phyloP scores from a whole-genome alignment of 768 basidiomycete species.

The Albatrellus ellisii region DNA sequence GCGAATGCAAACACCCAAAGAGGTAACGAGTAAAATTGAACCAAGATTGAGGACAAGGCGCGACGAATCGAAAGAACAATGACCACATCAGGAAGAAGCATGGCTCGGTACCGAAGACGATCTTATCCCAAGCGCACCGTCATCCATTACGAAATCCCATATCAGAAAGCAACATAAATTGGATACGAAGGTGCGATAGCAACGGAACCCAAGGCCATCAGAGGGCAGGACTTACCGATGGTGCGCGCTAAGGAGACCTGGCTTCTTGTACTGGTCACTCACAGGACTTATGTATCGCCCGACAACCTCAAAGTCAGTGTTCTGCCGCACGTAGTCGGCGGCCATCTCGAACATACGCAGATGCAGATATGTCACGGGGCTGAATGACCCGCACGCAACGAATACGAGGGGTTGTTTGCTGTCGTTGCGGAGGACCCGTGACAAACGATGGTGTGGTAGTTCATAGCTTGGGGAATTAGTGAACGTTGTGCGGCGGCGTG shows the following conservation, averaged over 20 bases:
- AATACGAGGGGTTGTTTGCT: conserved; percentile 80
- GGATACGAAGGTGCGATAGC: too few species aligned
- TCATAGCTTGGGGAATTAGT: conserved; percentile 53
- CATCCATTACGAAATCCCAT: too few species aligned
- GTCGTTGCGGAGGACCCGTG: conserved; percentile 40
- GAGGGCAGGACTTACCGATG: conserved; percentile 59
- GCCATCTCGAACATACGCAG: conserved; percentile 99
- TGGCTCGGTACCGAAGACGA: too few species aligned
- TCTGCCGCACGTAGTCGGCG: conserved; percentile 86
- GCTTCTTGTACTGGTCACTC: conserved; percentile 93
- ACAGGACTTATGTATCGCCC: conserved; percentile 97
- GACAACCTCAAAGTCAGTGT: conserved; percentile 87
- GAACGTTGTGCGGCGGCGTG: conserved; percentile 26
- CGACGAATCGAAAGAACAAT: too few species aligned
- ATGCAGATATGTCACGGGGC: conserved; percentile 94
- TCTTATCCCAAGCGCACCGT: too few species aligned
- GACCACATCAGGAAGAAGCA: too few species aligned
- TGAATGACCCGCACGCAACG: conserved; percentile 96
- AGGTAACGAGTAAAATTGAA: too few species aligned
- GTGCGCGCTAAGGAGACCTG: conserved; percentile 74
- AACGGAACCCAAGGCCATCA: too few species aligned
- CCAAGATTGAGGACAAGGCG: too few species aligned
- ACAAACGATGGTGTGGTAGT: conserved; percentile 56
- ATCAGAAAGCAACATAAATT: too few species aligned
- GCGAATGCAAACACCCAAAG: too few species aligned